A percentile compares a stretch with the other conserved stretches of the same genome.
Evolutionary conservation across 345 rosid genomes (phyloP).

Genomic region (Atalantia buxifolia): DNA sequence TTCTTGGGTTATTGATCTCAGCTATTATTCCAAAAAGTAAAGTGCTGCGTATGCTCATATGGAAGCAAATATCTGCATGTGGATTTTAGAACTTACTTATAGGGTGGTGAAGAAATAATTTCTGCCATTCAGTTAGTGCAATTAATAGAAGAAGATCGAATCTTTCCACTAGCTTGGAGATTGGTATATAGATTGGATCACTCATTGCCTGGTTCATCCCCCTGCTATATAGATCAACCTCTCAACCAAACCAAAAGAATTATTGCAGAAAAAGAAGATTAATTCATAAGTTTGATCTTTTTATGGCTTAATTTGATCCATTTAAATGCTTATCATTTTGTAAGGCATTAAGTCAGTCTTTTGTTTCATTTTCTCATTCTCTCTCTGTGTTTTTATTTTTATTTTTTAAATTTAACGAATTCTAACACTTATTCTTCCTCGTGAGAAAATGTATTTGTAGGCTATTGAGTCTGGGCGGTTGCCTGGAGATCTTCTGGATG

Average conservation of each 20-base stretch:
- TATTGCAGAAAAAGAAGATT: neutral
- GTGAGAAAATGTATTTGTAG: constrained; percentile 30
- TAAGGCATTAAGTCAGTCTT: neutral
- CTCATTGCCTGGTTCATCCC: neutral
- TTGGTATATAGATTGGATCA: neutral
- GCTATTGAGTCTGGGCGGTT: constrained; percentile 89
- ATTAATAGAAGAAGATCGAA: neutral
- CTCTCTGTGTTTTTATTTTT: too few relatives aligned
- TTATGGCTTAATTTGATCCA: neutral
- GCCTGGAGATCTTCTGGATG: constrained; percentile 80
- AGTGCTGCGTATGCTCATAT: neutral
- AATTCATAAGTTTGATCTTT: neutral
- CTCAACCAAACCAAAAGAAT: neutral
- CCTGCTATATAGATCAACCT: neutral
- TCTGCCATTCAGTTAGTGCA: neutral
- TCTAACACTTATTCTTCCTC: neutral
- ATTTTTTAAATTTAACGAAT: neutral
- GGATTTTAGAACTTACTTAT: neutral
- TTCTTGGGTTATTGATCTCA: constrained; percentile 6
- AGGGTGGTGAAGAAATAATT: neutral
- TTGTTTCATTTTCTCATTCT: too few relatives aligned
- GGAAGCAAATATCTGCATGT: neutral
- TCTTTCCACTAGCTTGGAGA: neutral
- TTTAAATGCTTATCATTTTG: neutral
- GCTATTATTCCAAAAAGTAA: neutral